Conservation (phyloP, 805 yeast genomes). For the Cephaloascus albidus region DNA sequence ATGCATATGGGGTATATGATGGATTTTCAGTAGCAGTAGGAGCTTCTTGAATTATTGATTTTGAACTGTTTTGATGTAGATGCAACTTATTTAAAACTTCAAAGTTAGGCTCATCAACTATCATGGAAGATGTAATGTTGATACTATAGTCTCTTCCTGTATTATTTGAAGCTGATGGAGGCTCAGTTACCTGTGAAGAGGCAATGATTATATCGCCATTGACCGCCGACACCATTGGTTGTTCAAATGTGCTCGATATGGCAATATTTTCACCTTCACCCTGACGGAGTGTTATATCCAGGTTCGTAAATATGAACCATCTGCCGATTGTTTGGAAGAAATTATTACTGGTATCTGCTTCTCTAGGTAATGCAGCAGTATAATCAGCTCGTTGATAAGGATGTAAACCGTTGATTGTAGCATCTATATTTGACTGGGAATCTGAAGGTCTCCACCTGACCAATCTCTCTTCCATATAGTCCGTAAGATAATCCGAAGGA, state of each 20-base stretch:
- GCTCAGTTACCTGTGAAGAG: neutral
- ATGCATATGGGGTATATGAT: constrained; percentile 13
- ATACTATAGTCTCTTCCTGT: neutral
- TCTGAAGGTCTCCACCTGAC: constrained; percentile 21
- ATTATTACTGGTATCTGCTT: neutral
- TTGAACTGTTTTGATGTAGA: neutral
- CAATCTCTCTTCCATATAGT: constrained; percentile 19
- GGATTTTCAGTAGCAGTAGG: constrained; percentile 3
- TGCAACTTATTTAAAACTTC: neutral
- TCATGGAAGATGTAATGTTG: neutral
- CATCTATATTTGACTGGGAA: constrained; percentile 21
- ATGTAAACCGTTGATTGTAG: constrained; percentile 13
- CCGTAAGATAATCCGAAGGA: constrained; percentile 10
- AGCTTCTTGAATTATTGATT: neutral
- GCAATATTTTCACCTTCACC: neutral
- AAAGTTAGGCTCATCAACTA: neutral
- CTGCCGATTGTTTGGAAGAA: neutral
- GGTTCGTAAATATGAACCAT: no score
- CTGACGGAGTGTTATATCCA: neutral
- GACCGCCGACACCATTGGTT: neutral
- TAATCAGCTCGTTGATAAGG: constrained; percentile 15
- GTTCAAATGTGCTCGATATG: no score
- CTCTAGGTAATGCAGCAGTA: neutral
- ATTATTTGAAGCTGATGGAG: neutral
- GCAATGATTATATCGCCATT: neutral